Conservation (phyloP, 441 rosid genomes). For the Cnidoscolus chayamansa region DNA sequence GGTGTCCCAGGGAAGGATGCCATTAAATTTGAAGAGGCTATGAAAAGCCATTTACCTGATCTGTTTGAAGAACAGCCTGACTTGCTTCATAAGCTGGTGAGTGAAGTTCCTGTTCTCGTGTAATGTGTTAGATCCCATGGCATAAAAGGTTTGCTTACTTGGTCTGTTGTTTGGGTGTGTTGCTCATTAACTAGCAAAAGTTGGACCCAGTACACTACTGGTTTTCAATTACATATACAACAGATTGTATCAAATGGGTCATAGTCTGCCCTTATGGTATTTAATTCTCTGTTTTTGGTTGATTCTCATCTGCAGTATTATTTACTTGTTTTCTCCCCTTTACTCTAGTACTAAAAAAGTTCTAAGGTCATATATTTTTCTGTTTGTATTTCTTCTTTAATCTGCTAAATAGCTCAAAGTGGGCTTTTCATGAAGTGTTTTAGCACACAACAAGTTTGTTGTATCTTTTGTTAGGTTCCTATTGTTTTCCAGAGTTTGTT, state of each 20-base stretch:
- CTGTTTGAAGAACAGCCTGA: conserved; percentile 99
- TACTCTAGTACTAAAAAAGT: neutral
- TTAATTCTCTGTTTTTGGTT: neutral
- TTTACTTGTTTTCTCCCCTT: neutral
- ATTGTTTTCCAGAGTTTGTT: neutral
- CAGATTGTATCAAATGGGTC: neutral
- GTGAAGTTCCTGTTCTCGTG: conserved; percentile 27
- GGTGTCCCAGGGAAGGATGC: conserved; percentile 87
- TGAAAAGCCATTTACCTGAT: conserved; percentile 91
- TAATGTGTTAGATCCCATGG: neutral
- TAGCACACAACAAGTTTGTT: neutral
- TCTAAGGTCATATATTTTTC: neutral
- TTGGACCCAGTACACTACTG: neutral
- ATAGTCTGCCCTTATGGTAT: neutral
- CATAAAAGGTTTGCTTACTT: conserved; percentile 1
- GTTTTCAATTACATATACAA: neutral
- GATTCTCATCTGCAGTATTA: neutral
- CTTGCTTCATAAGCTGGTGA: conserved; percentile 95
- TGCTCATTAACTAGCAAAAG: neutral
- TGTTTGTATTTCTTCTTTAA: neutral
- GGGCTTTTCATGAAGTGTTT: neutral
- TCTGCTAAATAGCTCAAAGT: neutral
- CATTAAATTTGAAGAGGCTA: conserved; percentile 75
- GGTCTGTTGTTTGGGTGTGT: neutral
- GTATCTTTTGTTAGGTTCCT: neutral